phyloP scores from a whole-genome alignment of 768 basidiomycete species.

The Tubosaeta sp. region DNA sequence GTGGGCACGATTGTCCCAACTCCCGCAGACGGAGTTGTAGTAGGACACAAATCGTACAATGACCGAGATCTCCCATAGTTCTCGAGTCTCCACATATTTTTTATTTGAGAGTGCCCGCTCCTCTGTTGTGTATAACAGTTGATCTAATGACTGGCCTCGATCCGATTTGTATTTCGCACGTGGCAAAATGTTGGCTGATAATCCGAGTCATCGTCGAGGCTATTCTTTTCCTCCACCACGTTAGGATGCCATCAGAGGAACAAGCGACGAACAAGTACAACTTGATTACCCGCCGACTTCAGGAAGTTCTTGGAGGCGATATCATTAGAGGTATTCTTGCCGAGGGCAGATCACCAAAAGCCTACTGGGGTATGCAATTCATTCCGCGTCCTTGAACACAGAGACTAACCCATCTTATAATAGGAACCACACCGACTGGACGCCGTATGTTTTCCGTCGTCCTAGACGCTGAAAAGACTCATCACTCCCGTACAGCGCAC shows the following conservation, averaged over 20 bases:
- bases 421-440: constrained; percentile 92
- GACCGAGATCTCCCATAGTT: background rate
- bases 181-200: background rate
- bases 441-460: constrained; percentile 60
- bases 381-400: background rate
- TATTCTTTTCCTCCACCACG: background rate
- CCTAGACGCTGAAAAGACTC: background rate
- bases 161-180: background rate
- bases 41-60: background rate
- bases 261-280: constrained; percentile 54
- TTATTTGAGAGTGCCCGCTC: background rate
- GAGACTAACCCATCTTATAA: background rate
- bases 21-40: background rate
- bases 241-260: constrained; percentile 29
- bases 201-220: background rate
- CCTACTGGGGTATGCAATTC: constrained; percentile 79
- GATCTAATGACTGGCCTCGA: too few species aligned
- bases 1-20: background rate
- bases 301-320: constrained; percentile 87
- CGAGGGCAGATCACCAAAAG: constrained; percentile 72
- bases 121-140: too few species aligned
- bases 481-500: constrained; percentile 57
- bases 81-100: background rate
- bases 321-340: constrained; percentile 73
- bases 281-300: constrained; percentile 79